Conservation (phyloP, 768 basidiomycete genomes). For the Pulveroboletus sp. region DNA sequence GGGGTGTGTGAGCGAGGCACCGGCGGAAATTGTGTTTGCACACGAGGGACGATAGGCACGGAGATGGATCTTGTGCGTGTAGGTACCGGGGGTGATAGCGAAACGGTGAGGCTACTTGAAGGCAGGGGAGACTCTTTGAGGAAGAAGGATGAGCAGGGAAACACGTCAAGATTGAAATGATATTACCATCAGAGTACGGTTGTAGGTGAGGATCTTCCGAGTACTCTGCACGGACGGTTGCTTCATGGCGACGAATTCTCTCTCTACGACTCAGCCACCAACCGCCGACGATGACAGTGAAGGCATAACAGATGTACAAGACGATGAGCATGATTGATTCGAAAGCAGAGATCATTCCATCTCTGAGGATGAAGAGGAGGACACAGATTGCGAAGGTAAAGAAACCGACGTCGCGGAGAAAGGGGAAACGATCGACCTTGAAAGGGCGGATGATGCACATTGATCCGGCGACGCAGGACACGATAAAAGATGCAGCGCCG, state of each 20-base stretch:
- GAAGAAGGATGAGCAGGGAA: slow-evolving; percentile 4
- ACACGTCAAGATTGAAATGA: slow-evolving; percentile 17
- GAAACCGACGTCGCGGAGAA: slow-evolving; percentile 92
- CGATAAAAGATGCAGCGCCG: slow-evolving; percentile 94
- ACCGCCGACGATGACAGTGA: slow-evolving; percentile 66
- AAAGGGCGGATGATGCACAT: slow-evolving; percentile 98
- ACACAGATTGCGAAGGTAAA: slow-evolving; percentile 79
- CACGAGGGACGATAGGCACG: slow-evolving; percentile 34
- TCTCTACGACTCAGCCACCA: slow-evolving; percentile 70
- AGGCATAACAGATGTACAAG: slow-evolving; percentile 76
- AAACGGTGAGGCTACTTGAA: slow-evolving; percentile 12
- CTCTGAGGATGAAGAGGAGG: slow-evolving; percentile 74
- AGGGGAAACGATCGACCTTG: slow-evolving; percentile 71
- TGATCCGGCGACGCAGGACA: slow-evolving; percentile 94
- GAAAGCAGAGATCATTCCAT: slow-evolving; percentile 61
- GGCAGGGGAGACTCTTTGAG: slow-evolving; percentile 12
- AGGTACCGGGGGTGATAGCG: slow-evolving; percentile 31
- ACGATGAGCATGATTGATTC: slow-evolving; percentile 71
- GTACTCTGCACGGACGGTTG: slow-evolving; percentile 56
- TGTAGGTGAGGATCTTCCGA: slow-evolving; percentile 41
- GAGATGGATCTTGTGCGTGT: slow-evolving; percentile 39
- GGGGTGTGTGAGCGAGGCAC: slow-evolving; percentile 43
- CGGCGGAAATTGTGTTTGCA: slow-evolving; percentile 39
- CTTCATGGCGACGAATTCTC: slow-evolving; percentile 43
- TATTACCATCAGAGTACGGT: slow-evolving; percentile 64